Conservation (phyloP, 352 stramenopile genomes). For the Phytophthora rubi region DNA sequence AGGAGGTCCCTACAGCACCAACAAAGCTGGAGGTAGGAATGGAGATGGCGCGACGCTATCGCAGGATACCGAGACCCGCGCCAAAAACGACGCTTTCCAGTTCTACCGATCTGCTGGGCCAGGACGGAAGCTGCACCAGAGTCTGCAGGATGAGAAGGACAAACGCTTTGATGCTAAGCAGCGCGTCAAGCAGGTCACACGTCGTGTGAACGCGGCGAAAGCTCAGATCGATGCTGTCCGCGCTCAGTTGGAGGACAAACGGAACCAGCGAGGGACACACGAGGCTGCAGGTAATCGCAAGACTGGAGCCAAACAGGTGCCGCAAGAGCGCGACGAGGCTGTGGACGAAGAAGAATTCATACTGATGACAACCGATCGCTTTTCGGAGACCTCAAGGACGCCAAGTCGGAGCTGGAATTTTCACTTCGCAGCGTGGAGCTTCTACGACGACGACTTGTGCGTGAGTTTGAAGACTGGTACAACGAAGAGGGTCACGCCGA, state of each 20-base stretch:
- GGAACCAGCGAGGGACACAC: constrained; percentile 34
- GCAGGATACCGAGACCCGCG: constrained; percentile 26
- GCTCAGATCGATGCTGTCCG: constrained; percentile 72
- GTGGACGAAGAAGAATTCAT: constrained; percentile 94
- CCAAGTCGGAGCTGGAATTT: constrained; percentile 72
- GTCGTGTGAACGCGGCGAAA: constrained; percentile 83
- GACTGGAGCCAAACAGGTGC: constrained; percentile 6
- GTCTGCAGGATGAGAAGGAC: constrained; percentile 76
- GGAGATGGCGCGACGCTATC: constrained; percentile 10
- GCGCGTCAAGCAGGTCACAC: constrained; percentile 73
- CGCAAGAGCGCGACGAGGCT: constrained; percentile 67
- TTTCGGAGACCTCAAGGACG: constrained; percentile 89
- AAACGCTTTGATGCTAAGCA: constrained; percentile 78
- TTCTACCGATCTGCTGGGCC: constrained; percentile 63
- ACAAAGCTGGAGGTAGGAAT: constrained; percentile 9
- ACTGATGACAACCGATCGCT: constrained; percentile 77
- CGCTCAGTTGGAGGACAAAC: constrained; percentile 71
- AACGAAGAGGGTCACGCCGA: constrained; percentile 59
- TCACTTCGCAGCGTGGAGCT: constrained; percentile 73
- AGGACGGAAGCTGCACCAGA: constrained; percentile 65
- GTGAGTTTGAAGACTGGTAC: constrained; percentile 89
- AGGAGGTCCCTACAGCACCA: constrained; percentile 6
- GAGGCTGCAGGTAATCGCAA: constrained; percentile 8
- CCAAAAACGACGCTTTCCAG: constrained; percentile 78
- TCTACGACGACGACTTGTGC: constrained; percentile 75